These are phyloP conservation scores for Trichophyton mentagrophytes DNA, from an alignment of 2,329 filamentous ascomycete species.

Conservation along the genomic window DNA sequence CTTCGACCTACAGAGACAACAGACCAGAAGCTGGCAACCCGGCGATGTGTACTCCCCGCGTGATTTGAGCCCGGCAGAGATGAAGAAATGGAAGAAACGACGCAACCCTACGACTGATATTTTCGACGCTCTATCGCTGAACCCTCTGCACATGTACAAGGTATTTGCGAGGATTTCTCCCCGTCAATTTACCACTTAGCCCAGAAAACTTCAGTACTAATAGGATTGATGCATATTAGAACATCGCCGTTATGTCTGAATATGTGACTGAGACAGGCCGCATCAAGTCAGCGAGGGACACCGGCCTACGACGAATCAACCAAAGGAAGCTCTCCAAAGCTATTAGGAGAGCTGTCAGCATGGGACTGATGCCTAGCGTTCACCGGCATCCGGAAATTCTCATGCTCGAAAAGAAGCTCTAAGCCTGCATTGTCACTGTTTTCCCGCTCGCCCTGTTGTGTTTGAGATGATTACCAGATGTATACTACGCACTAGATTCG, in stretches of 20 bases:
- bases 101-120: constrained; percentile 51
- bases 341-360: constrained; percentile 71
- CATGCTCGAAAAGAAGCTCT: constrained; percentile 1
- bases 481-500: neutral
- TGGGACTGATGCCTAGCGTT: constrained; percentile 84
- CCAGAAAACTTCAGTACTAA: neutral
- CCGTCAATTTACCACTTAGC: neutral
- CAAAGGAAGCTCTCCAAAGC: constrained; percentile 90
- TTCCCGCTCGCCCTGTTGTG: neutral
- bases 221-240: constrained; percentile 40
- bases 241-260: constrained; percentile 82
- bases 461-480: constrained; percentile 1
- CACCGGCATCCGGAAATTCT: constrained; percentile 79
- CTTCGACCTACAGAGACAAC: constrained; percentile 27
- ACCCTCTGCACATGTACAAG: constrained; percentile 77
- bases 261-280: constrained; percentile 75
- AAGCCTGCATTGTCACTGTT: neutral
- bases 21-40: constrained; percentile 54
- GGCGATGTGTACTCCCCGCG: constrained; percentile 88
- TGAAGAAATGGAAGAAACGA: constrained; percentile 62
- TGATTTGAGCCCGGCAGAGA: constrained; percentile 66
- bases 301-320: constrained; percentile 74
- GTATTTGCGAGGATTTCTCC: constrained; percentile 37
- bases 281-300: constrained; percentile 63
- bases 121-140: constrained; percentile 65